Conservation (phyloP, 75 land plant genomes). For the Gnetum montanum region DNA sequence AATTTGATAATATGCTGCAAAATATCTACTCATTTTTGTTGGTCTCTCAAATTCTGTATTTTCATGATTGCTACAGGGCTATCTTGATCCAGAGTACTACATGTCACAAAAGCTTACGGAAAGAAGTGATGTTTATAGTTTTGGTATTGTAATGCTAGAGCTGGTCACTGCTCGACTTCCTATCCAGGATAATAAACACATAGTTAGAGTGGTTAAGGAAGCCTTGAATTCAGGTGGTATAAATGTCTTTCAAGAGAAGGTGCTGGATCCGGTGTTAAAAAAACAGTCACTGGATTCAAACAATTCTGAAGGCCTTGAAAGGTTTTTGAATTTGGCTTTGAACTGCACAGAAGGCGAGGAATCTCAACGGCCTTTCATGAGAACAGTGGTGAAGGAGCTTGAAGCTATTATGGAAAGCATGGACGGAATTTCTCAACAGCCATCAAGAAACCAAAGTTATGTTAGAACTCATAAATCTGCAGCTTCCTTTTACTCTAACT, state of each 20-base stretch:
- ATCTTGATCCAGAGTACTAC: slow-evolving; percentile 78
- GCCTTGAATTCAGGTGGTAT: slow-evolving; percentile 23
- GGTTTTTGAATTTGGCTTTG: slow-evolving; percentile 50
- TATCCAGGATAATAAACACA: slow-evolving; percentile 46
- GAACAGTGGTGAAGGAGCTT: slow-evolving; percentile 57
- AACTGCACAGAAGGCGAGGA: slow-evolving; percentile 54
- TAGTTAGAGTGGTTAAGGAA: slow-evolving; percentile 40
- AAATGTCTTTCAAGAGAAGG: neutral
- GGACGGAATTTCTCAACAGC: neutral
- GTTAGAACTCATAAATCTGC: neutral
- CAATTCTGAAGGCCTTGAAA: slow-evolving; percentile 25
- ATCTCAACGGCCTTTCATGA: slow-evolving; percentile 56
- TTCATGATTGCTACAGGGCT: slow-evolving; percentile 43
- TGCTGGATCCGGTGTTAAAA: slow-evolving; percentile 5
- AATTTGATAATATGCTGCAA: too few relatives aligned
- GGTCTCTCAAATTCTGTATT: too few relatives aligned
- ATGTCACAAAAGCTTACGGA: slow-evolving; percentile 66
- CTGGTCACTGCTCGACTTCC: slow-evolving; percentile 57
- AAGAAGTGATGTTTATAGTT: slow-evolving; percentile 87
- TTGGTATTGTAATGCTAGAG: slow-evolving; percentile 79
- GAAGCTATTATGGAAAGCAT: slow-evolving; percentile 32
- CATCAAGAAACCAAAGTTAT: neutral
- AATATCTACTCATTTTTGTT: too few relatives aligned
- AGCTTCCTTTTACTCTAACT: neutral
- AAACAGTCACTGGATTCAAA: neutral